Conservation (phyloP, 2,329 filamentous ascomycete species). For the Bipolaris cookei region DNA sequence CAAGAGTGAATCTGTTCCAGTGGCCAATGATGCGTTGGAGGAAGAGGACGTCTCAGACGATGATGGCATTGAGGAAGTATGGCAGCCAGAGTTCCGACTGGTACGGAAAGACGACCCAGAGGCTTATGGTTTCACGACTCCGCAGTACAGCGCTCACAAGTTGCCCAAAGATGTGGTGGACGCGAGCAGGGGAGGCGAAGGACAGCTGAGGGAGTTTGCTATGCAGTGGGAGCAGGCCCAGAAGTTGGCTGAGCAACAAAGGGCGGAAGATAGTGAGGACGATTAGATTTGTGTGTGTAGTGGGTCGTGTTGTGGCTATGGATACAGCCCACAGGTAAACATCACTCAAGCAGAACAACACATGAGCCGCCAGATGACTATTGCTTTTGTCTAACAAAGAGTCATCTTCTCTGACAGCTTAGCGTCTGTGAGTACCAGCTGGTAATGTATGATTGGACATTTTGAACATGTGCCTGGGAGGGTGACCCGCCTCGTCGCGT, state of each 20-base stretch:
- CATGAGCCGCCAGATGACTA: neutral
- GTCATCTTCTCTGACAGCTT: constrained; percentile 7
- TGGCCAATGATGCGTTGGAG: neutral
- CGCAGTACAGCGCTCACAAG: constrained; percentile 94
- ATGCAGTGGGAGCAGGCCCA: constrained; percentile 56
- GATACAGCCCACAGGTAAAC: neutral
- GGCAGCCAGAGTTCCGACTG: constrained; percentile 78
- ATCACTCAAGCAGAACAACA: neutral
- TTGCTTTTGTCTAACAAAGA: constrained; percentile 4
- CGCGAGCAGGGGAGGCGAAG: constrained; percentile 65
- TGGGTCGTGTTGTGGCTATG: neutral
- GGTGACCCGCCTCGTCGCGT: constrained; percentile 19
- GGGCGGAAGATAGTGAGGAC: constrained; percentile 48
- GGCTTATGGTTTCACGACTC: constrained; percentile 82
- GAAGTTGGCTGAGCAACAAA: constrained; percentile 51
- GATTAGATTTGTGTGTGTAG: constrained; percentile 27
- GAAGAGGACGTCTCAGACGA: constrained; percentile 41
- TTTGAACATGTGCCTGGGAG: neutral
- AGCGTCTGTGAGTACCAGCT: constrained; percentile 17
- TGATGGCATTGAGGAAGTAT: constrained; percentile 62
- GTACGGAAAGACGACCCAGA: constrained; percentile 85
- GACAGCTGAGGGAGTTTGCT: constrained; percentile 74
- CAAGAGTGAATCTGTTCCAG: constrained; percentile 1
- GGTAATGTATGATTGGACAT: constrained; percentile 15
- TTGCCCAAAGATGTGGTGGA: constrained; percentile 90